Base-by-base conservation (phyloP, 345 rosid species). In the Gossypium ekmanianum region DNA sequence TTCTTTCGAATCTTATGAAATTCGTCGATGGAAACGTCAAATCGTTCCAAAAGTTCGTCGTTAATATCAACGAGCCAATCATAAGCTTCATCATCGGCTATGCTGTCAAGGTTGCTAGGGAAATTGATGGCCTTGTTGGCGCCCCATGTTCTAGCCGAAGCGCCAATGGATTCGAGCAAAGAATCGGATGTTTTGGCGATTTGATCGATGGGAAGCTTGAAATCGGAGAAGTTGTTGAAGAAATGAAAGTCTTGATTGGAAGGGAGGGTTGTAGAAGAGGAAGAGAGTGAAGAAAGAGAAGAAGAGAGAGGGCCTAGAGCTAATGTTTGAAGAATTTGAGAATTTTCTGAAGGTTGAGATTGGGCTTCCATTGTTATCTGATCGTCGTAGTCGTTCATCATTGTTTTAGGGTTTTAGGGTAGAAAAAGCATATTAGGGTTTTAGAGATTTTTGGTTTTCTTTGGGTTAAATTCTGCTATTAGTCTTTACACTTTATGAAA, bases 241-340 rank as follows among this genome's bases (percentile, higher is more conserved):
- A 90, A 95, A 69, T 95, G 97, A 52, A 95, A 95, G 82, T 91
- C 99, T 54, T 81, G 85, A 69, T 85, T 79, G 9, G 90, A 18
- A 3, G 99, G 98, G 66, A 95, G 81, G 50, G 81, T 73, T 61
- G 84, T 83, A 7, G 90, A 88, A 16, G 88, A 76, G 45, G 84
- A 80, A 3, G 88, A 78, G 72, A 91, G 86, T 65, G 75, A 77
- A 24, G 92, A 80, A 45, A 92, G 80, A 13, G 90, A 83, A 10
- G 84, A 76, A 24, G 85, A 72, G 57, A 94, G 77, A 63, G 92
- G 80, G 45, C 77, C 83, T 0, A 80, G 54, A 9, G 83, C 74
- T 68, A 89, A 68, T 76, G 80, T 29, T 65, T 82, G 83, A 2
- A 91, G 72, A 24, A 85, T 63, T 50, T 76, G 82, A 48, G 80